A percentile compares a stretch with the other conserved stretches of the same genome.
These are phyloP conservation scores for Trichoderma atroviride DNA, from an alignment of 2,329 filamentous ascomycete genomes.

Conservation along the genomic window DNA sequence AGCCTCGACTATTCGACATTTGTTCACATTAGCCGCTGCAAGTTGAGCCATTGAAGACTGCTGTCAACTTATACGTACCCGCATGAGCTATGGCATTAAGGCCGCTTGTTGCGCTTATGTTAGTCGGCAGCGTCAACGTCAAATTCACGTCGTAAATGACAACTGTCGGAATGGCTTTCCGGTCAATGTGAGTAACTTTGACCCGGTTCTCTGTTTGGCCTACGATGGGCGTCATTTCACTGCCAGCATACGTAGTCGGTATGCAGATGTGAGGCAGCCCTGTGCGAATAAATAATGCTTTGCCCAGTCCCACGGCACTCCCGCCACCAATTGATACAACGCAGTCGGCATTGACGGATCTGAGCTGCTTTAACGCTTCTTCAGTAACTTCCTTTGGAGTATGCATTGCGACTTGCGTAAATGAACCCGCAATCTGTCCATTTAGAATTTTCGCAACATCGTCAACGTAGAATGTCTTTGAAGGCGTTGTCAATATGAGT, in stretches of 20 bases:
- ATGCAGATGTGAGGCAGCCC: conserved; percentile 56
- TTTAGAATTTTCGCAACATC: not conserved
- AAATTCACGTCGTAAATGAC: conserved; percentile 68
- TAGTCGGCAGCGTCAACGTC: conserved; percentile 59
- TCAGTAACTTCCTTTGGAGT: conserved; percentile 62
- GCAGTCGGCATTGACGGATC: conserved; percentile 51
- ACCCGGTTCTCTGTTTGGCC: conserved; percentile 62
- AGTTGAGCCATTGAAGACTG: conserved; percentile 25
- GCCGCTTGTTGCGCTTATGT: conserved; percentile 59
- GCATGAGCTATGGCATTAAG: conserved; percentile 69
- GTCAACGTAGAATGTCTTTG: conserved; percentile 6
- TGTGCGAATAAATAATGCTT: conserved; percentile 58
- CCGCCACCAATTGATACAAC: conserved; percentile 40
- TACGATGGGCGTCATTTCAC: conserved; percentile 67
- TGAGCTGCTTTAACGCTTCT: conserved; percentile 53
- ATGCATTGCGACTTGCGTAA: conserved; percentile 63
- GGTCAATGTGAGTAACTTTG: conserved; percentile 61
- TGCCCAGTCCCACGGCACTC: conserved; percentile 57
- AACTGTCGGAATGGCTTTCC: conserved; percentile 60
- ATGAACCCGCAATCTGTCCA: conserved; percentile 35
- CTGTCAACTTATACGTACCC: conserved; percentile 38
- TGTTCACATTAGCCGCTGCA: not conserved
- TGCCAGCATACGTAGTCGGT: conserved; percentile 64
- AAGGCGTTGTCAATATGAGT: conserved; percentile 57
- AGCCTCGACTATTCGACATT: conserved; percentile 53